A percentile compares a stretch with the other conserved stretches of the same genome.
Conservation (phyloP, 345 rosid species). For the Gossypium arboreum region DNA sequence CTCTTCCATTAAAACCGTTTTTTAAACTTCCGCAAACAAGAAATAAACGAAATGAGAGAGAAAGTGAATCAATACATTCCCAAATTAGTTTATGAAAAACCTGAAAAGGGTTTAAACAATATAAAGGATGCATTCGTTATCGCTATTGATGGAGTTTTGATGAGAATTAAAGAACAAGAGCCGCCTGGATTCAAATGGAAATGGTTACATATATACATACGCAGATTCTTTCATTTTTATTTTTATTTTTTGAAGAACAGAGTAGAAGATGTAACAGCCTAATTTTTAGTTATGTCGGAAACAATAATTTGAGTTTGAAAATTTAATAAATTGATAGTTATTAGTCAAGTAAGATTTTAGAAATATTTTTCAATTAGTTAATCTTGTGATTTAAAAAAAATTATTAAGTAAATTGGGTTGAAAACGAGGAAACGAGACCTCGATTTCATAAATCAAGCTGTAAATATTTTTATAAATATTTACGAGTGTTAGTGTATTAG, state of each 20-base stretch:
- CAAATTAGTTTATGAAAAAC: constrained; percentile 57
- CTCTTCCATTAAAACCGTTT: constrained; percentile 51
- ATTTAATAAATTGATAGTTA: no score
- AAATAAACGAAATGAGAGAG: constrained; percentile 66
- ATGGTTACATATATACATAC: constrained; percentile 10
- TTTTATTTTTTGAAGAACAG: not conserved
- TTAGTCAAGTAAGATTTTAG: no score
- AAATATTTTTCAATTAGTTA: no score
- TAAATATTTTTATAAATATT: no score
- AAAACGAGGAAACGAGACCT: no score
- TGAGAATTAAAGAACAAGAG: constrained; percentile 73
- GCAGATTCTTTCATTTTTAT: not conserved
- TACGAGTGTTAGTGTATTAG: no score
- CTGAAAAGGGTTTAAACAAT: constrained; percentile 53
- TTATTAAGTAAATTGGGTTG: no score
- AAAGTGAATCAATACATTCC: constrained; percentile 71
- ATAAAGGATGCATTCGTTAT: constrained; percentile 84
- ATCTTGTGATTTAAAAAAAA: no score
- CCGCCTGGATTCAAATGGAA: constrained; percentile 64
- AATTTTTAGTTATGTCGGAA: no score
- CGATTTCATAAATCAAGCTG: no score
- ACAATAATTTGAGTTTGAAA: no score
- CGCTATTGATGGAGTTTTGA: constrained; percentile 71
- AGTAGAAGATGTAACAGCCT: not conserved
- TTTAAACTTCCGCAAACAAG: constrained; percentile 56